A percentile compares a stretch with the other conserved stretches of the same genome.
phyloP scores from a whole-genome alignment of 2,329 filamentous ascomycete genomes.

The Neobulgaria alba region DNA sequence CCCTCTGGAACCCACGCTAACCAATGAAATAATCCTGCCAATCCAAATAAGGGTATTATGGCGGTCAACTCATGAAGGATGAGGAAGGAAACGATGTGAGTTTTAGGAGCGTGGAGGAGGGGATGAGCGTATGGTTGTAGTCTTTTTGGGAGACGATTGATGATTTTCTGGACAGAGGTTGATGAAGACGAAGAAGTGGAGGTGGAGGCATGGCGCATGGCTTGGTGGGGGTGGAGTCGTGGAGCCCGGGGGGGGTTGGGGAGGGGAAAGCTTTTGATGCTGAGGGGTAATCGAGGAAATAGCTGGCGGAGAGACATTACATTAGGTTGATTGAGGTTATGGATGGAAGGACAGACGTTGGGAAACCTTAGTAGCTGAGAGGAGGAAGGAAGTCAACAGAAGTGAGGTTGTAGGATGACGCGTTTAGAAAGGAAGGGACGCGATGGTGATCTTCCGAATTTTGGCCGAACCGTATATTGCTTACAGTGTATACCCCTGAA shows the following conservation, averaged over 20 bases:
- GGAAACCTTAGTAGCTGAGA: no score
- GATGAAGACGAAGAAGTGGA: slow-evolving; percentile 5
- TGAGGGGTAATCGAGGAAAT: not conserved
- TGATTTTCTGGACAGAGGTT: slow-evolving; percentile 13
- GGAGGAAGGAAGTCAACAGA: not conserved
- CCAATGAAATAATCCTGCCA: slow-evolving; percentile 75
- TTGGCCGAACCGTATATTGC: no score
- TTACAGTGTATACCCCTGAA: no score
- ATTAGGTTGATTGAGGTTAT: not conserved
- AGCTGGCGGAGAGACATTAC: not conserved
- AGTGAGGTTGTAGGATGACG: not conserved
- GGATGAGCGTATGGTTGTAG: slow-evolving; percentile 61
- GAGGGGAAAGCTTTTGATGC: no score
- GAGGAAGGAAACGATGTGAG: slow-evolving; percentile 78
- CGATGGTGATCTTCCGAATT: no score
- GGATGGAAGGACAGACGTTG: not conserved
- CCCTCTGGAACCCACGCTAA: slow-evolving; percentile 41
- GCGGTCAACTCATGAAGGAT: slow-evolving; percentile 90
- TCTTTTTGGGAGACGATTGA: slow-evolving; percentile 43
- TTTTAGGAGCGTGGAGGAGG: slow-evolving; percentile 68
- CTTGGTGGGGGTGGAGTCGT: not conserved
- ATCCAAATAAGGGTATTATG: slow-evolving; percentile 65
- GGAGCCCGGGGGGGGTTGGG: not conserved
- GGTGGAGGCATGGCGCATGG: not conserved
- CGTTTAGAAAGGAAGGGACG: no score